These are phyloP conservation scores for Deinandra increscens DNA, from an alignment of 129 eudicot species.

Conservation along the genomic window DNA sequence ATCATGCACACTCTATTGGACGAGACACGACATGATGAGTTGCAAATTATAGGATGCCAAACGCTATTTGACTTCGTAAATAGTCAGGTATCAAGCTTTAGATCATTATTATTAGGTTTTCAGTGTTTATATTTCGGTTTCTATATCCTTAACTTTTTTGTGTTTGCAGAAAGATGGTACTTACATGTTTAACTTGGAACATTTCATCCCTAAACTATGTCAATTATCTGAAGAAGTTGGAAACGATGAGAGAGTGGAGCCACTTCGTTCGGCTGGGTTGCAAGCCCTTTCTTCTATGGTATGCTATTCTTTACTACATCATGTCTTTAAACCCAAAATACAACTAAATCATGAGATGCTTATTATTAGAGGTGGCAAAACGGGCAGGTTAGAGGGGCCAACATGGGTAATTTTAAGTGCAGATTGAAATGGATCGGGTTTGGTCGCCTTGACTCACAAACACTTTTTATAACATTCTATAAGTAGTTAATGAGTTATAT, in stretches of 20 bases:
- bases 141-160: constrained; percentile 1
- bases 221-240: constrained; percentile 72
- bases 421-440: not conserved
- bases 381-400: not conserved
- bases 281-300: constrained; percentile 71
- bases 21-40: constrained; percentile 68
- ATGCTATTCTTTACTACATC: constrained; percentile 20
- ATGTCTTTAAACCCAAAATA: not conserved
- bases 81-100: constrained; percentile 46
- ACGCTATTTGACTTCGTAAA: constrained; percentile 69
- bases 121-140: not conserved
- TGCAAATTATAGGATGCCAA: constrained; percentile 68
- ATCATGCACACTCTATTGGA: constrained; percentile 70
- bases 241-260: constrained; percentile 46
- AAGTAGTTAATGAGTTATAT: not conserved
- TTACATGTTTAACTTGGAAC: constrained; percentile 69
- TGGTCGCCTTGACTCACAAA: not conserved
- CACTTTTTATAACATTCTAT: not conserved
- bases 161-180: constrained; percentile 60
- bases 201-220: constrained; percentile 65
- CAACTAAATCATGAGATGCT: not conserved
- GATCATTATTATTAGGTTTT: not conserved
- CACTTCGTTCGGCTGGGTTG: constrained; percentile 60
- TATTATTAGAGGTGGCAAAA: constrained; percentile 1
- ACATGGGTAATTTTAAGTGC: not conserved